phyloP scores from a whole-genome alignment of 2,329 filamentous ascomycete species.

The Aspergillus eucalypticola region DNA sequence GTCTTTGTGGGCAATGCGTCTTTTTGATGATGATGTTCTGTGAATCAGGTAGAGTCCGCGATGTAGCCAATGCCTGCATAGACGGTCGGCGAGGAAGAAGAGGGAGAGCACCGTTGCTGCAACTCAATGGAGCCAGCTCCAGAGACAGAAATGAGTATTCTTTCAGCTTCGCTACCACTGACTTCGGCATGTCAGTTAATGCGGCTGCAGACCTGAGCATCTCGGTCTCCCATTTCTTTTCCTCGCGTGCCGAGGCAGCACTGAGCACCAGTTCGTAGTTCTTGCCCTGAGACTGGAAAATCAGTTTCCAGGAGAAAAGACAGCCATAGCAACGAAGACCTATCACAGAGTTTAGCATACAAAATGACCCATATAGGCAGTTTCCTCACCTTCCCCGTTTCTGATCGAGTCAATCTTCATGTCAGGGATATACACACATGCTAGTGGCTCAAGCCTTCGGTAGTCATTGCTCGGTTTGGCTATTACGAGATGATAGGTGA shows the following conservation, averaged over 20 bases:
- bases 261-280: conserved; percentile 84
- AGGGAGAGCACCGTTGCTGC: conserved; percentile 72
- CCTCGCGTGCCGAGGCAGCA: conserved; percentile 79
- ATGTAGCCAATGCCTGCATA: conserved; percentile 74
- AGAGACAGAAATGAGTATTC: conserved; percentile 55
- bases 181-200: conserved; percentile 53
- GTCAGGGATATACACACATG: conserved; percentile 65
- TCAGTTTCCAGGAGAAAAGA: conserved; percentile 86
- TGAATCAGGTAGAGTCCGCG: conserved; percentile 66
- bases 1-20: conserved; percentile 68
- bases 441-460: conserved; percentile 70
- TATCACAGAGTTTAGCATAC: conserved; percentile 41
- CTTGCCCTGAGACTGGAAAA: conserved; percentile 75
- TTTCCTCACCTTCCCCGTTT: conserved; percentile 37
- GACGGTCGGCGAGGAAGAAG: conserved; percentile 61
- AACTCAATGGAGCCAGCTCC: conserved; percentile 71
- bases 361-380: neutral
- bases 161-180: conserved; percentile 33
- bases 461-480: conserved; percentile 67
- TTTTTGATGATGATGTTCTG: conserved; percentile 85
- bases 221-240: conserved; percentile 74
- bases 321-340: conserved; percentile 85
- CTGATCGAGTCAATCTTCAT: conserved; percentile 39
- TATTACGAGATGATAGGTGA: conserved; percentile 75
- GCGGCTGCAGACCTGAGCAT: conserved; percentile 57